Conservation (phyloP, 768 basidiomycete genomes). For the Boletus reticuloceps region DNA sequence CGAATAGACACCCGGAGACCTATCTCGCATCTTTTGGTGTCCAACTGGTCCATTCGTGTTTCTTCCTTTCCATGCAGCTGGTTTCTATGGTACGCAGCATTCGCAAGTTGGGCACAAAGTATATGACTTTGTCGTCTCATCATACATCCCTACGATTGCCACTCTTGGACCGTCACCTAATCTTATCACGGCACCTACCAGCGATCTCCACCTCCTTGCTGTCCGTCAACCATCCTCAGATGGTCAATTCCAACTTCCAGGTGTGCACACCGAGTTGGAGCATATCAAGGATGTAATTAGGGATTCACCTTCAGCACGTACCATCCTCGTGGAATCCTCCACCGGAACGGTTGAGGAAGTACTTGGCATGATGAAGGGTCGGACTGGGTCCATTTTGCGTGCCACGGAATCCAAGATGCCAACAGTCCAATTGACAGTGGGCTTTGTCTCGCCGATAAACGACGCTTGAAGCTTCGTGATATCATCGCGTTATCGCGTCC, state of each 20-base stretch:
- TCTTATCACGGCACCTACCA: background rate
- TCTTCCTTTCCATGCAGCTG: too few species aligned
- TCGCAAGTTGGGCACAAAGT: too few species aligned
- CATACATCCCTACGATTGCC: too few species aligned
- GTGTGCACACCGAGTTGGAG: background rate
- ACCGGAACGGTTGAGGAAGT: constrained; percentile 12
- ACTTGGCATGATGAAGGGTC: background rate
- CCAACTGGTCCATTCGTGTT: too few species aligned
- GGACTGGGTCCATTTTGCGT: constrained; percentile 1
- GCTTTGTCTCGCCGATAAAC: background rate
- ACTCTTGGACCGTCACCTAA: background rate
- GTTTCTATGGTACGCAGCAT: too few species aligned
- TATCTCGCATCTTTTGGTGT: too few species aligned
- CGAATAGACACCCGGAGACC: too few species aligned
- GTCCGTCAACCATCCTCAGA: background rate
- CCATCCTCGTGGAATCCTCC: background rate
- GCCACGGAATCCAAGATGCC: background rate
- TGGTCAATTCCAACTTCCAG: background rate
- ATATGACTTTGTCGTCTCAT: too few species aligned
- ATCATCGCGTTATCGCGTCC: background rate
- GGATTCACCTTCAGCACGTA: background rate
- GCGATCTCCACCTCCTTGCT: background rate
- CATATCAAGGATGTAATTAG: background rate
- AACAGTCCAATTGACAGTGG: background rate
- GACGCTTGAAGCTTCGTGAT: background rate